Evolutionary conservation across 1,284 basidiomycete species (phyloP), one percentile per base, ranked within the genome.

Genomic region (Tilletia walkeri): DNA sequence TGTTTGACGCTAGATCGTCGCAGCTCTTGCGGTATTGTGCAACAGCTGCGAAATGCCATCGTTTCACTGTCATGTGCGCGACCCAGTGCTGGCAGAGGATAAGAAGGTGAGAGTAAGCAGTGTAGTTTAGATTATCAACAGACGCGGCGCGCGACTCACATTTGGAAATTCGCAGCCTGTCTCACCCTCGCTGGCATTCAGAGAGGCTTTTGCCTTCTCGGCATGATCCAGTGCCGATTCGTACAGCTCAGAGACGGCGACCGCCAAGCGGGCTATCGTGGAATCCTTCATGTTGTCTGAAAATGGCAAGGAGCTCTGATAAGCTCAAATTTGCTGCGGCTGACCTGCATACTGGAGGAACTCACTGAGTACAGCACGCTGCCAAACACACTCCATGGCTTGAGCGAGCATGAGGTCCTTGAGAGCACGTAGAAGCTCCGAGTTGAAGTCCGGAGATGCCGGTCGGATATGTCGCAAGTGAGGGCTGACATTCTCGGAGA

Each of bases 321-420:
- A 30, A 30, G 24, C 24, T 30, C 24, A 30, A 30, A 30, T 30
- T 30, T 30, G 24, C 24, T 30, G 24, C 24, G 41, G 16, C 20
- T 3, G 54, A 48, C 10, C 10, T 34, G 18, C 38, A 9, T 9
- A 3, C 41, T 45, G 24, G 16, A 4, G 30, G 6, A 7, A 69
- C 67, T 65, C 50, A 67, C 68, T 91, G 73, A 93, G 85, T 74
- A 92, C 90, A 5, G 94, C 95, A 76, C 91, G 89, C 82, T 96
- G 94, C 95, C 95, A 98, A 68, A 90, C 92, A 80, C 94, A 96
- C 85, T 99, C 95, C 80, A 98, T 95, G 0, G 94, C 95, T 85
- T 98, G 94, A 0, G 94, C 94, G 0, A 97, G 87, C 88, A 94
- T 92, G 69, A 97, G 87, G 74, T 86, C 88, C 77, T 92, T 88